Evolutionary conservation across 495 filamentous ascomycete genomes (phyloP).

Genomic region (Astrocystis sublimbata): DNA sequence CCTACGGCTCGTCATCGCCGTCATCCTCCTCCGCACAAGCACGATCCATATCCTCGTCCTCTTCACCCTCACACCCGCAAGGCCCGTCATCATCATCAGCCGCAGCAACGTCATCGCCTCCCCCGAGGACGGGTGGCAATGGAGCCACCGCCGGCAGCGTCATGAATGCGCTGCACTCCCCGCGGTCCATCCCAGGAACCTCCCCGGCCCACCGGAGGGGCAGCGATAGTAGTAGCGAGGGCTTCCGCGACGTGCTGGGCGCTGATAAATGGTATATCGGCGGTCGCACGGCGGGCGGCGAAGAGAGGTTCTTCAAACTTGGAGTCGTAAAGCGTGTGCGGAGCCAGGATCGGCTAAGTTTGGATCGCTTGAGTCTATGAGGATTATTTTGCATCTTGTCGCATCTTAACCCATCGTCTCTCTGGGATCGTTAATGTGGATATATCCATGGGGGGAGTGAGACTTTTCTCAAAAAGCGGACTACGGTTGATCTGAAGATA

Average conservation of each 20-base stretch:
- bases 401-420: no score
- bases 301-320: slow-evolving; percentile 82
- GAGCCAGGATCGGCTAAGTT: slow-evolving; percentile 56
- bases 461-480: no score
- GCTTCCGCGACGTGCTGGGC: slow-evolving; percentile 73
- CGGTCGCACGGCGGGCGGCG: slow-evolving; percentile 77
- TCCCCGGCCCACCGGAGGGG: slow-evolving; percentile 55
- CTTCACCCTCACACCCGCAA: slow-evolving; percentile 22
- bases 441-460: background rate
- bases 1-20: slow-evolving; percentile 44
- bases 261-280: slow-evolving; percentile 87
- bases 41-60: slow-evolving; percentile 27
- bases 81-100: slow-evolving; percentile 26
- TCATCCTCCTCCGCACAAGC: slow-evolving; percentile 34
- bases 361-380: slow-evolving; percentile 60
- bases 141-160: slow-evolving; percentile 22
- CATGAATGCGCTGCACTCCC: slow-evolving; percentile 45
- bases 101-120: slow-evolving; percentile 34
- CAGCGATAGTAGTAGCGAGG: slow-evolving; percentile 75
- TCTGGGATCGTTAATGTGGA: background rate
- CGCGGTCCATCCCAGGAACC: slow-evolving; percentile 38
- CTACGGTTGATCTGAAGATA: no score
- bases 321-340: slow-evolving; percentile 57
- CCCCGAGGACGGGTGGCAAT: slow-evolving; percentile 37
- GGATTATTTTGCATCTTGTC: no score